phyloP scores from a whole-genome alignment of 1,284 basidiomycete species.

The Cryptococcus sp. region DNA sequence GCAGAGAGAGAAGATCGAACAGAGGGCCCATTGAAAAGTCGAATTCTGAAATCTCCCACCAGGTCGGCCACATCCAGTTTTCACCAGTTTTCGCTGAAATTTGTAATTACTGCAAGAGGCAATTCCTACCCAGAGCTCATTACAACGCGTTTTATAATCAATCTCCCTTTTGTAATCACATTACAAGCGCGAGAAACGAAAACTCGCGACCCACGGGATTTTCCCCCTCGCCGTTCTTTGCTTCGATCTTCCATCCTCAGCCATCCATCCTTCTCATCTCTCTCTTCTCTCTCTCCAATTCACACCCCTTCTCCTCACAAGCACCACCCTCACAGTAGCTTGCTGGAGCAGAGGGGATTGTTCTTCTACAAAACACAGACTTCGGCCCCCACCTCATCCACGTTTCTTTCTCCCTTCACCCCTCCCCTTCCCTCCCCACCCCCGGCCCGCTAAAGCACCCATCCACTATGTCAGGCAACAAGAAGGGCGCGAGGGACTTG shows the following conservation, averaged over 20 bases:
- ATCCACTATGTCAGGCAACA: constrained; percentile 45
- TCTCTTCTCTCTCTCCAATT: not conserved
- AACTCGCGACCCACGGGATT: no score
- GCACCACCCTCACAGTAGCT: not conserved
- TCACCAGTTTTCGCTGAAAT: not conserved
- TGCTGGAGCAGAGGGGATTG: not conserved
- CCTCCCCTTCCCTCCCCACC: not conserved
- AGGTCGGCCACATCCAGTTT: no score
- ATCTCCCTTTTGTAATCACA: no score
- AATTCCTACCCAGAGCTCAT: not conserved
- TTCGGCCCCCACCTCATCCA: not conserved
- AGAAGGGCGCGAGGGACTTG: constrained; percentile 61
- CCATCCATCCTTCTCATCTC: not conserved
- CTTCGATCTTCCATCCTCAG: not conserved
- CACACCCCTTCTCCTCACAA: not conserved
- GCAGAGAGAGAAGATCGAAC: not conserved
- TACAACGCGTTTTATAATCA: no score
- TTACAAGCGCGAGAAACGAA: no score
- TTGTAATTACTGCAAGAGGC: not conserved
- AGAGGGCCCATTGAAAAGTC: not conserved
- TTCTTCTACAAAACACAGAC: not conserved
- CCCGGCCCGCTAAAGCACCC: not conserved
- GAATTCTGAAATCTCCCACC: no score
- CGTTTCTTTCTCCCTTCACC: not conserved
- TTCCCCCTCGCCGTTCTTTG: no score